Conservation (phyloP, 345 rosid species). For the Eucalyptus cladocalyx region DNA sequence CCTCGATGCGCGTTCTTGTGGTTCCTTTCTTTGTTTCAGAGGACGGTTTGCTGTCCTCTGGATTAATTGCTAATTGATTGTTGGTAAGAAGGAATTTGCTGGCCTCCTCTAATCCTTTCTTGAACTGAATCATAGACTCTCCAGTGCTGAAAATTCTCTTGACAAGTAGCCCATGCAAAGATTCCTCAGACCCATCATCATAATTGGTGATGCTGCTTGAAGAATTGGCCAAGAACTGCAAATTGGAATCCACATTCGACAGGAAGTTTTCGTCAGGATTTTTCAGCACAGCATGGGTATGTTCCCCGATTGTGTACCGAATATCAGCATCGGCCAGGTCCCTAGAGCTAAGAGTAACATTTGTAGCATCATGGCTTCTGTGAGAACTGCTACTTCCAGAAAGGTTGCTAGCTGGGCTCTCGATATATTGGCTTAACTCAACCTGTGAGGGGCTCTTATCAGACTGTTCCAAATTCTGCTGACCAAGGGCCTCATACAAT, state of each 20-base stretch:
- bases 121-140: constrained; percentile 5
- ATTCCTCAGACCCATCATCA: neutral
- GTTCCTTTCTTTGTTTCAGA: neutral
- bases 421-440: neutral
- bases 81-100: constrained; percentile 19
- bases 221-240: neutral
- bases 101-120: constrained; percentile 25
- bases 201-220: neutral
- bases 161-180: neutral
- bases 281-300: neutral
- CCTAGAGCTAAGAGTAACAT: neutral
- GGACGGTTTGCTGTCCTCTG: neutral
- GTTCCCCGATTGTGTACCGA: neutral
- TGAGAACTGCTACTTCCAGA: constrained; percentile 7
- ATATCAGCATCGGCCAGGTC: neutral
- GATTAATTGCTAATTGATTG: constrained; percentile 2
- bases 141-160: neutral
- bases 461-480: constrained; percentile 11
- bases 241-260: neutral
- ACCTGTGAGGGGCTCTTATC: neutral
- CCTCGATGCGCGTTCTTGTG: constrained; percentile 5
- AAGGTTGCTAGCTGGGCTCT: constrained; percentile 3
- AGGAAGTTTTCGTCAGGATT: neutral
- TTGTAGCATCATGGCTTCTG: neutral
- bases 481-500: constrained; percentile 42